Percentiles rank a stretch among this genome's conserved stretches.
Evolutionary conservation across 768 basidiomycete genomes (phyloP).

Genomic region (Austroboletus festivus): DNA sequence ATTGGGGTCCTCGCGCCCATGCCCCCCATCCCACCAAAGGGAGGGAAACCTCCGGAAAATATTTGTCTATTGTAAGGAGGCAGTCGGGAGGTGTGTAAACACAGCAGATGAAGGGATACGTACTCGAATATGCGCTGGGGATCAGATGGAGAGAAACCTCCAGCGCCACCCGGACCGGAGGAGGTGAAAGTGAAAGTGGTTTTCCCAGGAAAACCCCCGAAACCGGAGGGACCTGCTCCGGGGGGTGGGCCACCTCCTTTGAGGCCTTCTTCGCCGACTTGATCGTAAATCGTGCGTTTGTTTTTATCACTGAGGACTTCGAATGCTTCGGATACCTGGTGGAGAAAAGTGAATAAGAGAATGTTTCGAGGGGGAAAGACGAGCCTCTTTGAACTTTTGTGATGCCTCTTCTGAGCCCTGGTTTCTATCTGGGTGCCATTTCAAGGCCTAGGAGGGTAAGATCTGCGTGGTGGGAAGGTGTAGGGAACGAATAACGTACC

Average conservation of each 20-base stretch:
- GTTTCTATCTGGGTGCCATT: slow-evolving; percentile 96
- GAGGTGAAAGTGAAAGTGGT: slow-evolving; percentile 57
- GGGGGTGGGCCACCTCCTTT: slow-evolving; percentile 65
- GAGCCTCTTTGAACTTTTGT: slow-evolving; percentile 88
- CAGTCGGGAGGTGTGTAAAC: slow-evolving; percentile 4
- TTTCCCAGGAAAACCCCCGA: slow-evolving; percentile 46
- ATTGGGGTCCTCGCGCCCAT: slow-evolving; percentile 34
- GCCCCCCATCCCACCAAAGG: slow-evolving; percentile 39
- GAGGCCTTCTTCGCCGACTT: slow-evolving; percentile 93
- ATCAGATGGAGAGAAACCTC: slow-evolving; percentile 74
- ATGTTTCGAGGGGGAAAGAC: slow-evolving; percentile 4
- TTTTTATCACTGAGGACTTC: slow-evolving; percentile 89
- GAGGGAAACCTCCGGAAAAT: slow-evolving; percentile 39
- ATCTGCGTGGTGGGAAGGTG: neutral
- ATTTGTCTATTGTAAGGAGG: slow-evolving; percentile 50
- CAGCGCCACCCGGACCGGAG: slow-evolving; percentile 37
- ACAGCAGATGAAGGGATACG: slow-evolving; percentile 30
- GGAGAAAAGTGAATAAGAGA: neutral
- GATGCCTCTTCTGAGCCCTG: slow-evolving; percentile 80
- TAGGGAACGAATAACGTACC: slow-evolving; percentile 38
- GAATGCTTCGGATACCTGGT: slow-evolving; percentile 88
- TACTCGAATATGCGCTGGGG: slow-evolving; percentile 88
- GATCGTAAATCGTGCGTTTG: slow-evolving; percentile 85
- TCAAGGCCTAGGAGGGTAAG: slow-evolving; percentile 58
- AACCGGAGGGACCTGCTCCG: slow-evolving; percentile 44